Evolutionary conservation across 2,329 filamentous ascomycete species (phyloP), one percentile per base, ranked within the genome.

Genomic region (Paracorniculantispora psalliotae): DNA sequence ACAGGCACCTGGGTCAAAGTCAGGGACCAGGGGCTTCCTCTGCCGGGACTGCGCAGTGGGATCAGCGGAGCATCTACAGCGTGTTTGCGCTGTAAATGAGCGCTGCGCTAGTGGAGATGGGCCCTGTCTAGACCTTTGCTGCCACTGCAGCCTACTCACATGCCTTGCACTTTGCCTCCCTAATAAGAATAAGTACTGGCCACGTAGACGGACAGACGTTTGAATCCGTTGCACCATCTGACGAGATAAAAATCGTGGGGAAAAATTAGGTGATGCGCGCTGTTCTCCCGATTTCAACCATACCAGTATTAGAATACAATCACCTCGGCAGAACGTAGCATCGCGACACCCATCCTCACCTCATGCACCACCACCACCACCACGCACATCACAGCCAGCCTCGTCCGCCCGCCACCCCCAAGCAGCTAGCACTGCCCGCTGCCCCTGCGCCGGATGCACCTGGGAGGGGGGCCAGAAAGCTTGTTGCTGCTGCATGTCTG

Each of bases 121-220:
- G 30, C 52, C 52, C 28, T 37, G 52, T 47, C 52, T 37, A 48
- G 53, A 56, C 37, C 53, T 37, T 47, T 37, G 43, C 41, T 41
- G 30, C 39, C 39, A 44, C 39, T 54, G 51, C 44, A 13, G 37
- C 37, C 6, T 33, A 12, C 12, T 7, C 30, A 33, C 30, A 33
- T 7, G 30, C 30, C n/a, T n/a, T n/a, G n/a, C n/a, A n/a, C n/a
- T n/a, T n/a, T n/a, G n/a, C n/a, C n/a, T n/a, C n/a, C n/a, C n/a
- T n/a, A n/a, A n/a, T n/a, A n/a, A n/a, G 12, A 33, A 33, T 12
- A 33, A 33, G 30, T 33, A 33, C 30, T 12, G 30, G 30, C 41
- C 41, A 44, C 41, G 41, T 44, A 23, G 41, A 25, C 35, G 4
- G 15, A n/a, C 37, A 7, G n/a, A 41, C 19, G 13, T 19, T 19